Evolutionary conservation across 192 early-diverging fungal genomes (phyloP).

Genomic region (Phlyctochytrium bullatum): DNA sequence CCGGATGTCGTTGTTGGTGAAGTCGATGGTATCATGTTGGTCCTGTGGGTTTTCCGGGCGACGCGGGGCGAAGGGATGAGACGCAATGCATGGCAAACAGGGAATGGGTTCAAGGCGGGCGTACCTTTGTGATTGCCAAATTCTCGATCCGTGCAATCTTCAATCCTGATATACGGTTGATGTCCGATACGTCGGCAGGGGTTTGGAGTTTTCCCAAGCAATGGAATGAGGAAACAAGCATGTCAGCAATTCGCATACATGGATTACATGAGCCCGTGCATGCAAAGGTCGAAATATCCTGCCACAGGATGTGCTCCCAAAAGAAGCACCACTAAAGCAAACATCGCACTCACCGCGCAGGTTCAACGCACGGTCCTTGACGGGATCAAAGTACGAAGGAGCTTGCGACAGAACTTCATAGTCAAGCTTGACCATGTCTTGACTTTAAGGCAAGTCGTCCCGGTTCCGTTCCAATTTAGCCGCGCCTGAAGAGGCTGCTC

Average conservation of each 20-base stretch:
- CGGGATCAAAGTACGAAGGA: slow-evolving; percentile 71
- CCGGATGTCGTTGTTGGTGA: slow-evolving; percentile 89
- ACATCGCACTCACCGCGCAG: slow-evolving; percentile 65
- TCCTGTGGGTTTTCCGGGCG: slow-evolving; percentile 39
- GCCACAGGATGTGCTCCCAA: too few relatives aligned
- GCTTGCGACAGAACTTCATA: slow-evolving; percentile 47
- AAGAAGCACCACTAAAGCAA: too few relatives aligned
- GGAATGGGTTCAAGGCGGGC: background rate
- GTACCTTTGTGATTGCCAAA: slow-evolving; percentile 86
- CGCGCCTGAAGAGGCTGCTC: too few relatives aligned
- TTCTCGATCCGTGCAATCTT: slow-evolving; percentile 94
- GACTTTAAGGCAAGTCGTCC: too few relatives aligned
- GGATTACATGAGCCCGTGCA: too few relatives aligned
- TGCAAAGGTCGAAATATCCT: too few relatives aligned
- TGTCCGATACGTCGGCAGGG: too few relatives aligned
- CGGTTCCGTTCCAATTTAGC: too few relatives aligned
- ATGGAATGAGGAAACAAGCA: too few relatives aligned
- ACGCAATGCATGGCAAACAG: background rate
- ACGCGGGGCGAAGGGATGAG: background rate
- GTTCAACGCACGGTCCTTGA: slow-evolving; percentile 88
- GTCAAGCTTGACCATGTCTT: slow-evolving; percentile 48
- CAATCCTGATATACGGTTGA: slow-evolving; percentile 68
- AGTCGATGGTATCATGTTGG: slow-evolving; percentile 86
- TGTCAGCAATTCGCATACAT: too few relatives aligned
- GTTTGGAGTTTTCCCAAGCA: too few relatives aligned